Evolutionary conservation across 2,329 filamentous ascomycete species (phyloP), one percentile per base, ranked within the genome.

Genomic region (Microsporum audouinii): DNA sequence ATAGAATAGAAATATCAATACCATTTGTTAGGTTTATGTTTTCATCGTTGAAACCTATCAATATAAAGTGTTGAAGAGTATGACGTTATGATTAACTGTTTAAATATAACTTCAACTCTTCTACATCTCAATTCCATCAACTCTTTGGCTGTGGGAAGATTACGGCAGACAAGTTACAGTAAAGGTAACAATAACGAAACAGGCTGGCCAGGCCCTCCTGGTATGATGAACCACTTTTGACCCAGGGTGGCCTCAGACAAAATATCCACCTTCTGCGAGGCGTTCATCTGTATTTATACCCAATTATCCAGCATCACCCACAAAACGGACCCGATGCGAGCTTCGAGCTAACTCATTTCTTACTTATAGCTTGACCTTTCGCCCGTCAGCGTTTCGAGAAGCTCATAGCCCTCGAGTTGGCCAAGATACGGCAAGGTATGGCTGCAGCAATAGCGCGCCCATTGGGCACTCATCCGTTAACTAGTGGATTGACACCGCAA

Each of bases 361-460:
- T 14, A n/a, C 17, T 17, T 27, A n/a, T 31, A 29, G 1, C 49
- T 53, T 27, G 6, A 33, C 8, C 6, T 53, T 10, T 31, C 12
- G 29, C 49, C 49, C 29, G 49, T 27, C 49, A n/a, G 49, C 29
- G 49, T n/a, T 53, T 34, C 49, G 39, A 53, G 49, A 53, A 31
- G 10, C 27, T 43, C 49, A 53, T 34, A 33, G 17, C 49, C 31
- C 49, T 34, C 49, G 31, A 33, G 31, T 7, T n/a, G n/a, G 49
- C 49, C 49, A 53, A 53, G 49, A 53, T 53, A 31, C 49, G 49
- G 49, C 27, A n/a, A 53, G 49, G 27, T 34, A 53, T 53, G 49
- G 49, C 49, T 53, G 49, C 49, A 53, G 49, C 29, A 53, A 53
- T 53, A 53, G 49, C 49, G 49, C 49, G 27, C 14, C 49, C 49